phyloP scores from a whole-genome alignment of 768 basidiomycete genomes.

The Mrakia hoshinonis region DNA sequence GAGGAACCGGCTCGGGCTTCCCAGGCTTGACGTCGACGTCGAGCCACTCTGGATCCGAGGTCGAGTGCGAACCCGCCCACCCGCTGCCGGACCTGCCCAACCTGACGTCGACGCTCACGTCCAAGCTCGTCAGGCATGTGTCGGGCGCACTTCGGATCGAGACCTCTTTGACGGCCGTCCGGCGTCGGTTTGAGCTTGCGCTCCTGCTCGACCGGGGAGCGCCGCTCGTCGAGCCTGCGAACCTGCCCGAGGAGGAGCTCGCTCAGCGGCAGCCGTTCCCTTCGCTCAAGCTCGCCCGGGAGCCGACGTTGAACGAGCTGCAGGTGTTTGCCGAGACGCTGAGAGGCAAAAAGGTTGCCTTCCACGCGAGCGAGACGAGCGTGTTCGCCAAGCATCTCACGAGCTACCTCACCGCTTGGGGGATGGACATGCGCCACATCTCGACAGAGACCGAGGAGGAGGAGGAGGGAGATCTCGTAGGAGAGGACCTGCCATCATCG shows the following conservation, averaged over 20 bases:
- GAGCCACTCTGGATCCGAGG: background rate
- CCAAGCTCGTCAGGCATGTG: constrained; percentile 36
- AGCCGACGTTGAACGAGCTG: constrained; percentile 74
- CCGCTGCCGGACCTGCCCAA: constrained; percentile 33
- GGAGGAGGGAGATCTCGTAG: constrained; percentile 22
- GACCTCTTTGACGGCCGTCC: constrained; percentile 36
- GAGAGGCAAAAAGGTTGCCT: constrained; percentile 68
- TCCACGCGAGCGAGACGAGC: constrained; percentile 78
- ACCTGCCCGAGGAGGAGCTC: constrained; percentile 48
- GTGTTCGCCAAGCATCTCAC: constrained; percentile 88
- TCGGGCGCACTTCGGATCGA: constrained; percentile 35
- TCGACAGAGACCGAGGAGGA: constrained; percentile 40
- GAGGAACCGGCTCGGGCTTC: background rate
- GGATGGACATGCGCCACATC: constrained; percentile 78
- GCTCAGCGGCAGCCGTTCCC: constrained; percentile 46
- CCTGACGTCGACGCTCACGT: constrained; percentile 36
- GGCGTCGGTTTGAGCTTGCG: constrained; percentile 58
- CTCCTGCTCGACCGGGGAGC: constrained; percentile 49
- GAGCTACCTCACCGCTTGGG: constrained; percentile 88
- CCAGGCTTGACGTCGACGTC: constrained; percentile 5
- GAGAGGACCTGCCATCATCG: background rate
- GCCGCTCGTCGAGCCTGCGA: constrained; percentile 49
- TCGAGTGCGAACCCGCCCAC: background rate
- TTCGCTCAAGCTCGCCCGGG: constrained; percentile 50
- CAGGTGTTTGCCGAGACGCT: constrained; percentile 68